phyloP scores from a whole-genome alignment of 2,329 filamentous ascomycete species.

The Colletotrichum sp. region DNA sequence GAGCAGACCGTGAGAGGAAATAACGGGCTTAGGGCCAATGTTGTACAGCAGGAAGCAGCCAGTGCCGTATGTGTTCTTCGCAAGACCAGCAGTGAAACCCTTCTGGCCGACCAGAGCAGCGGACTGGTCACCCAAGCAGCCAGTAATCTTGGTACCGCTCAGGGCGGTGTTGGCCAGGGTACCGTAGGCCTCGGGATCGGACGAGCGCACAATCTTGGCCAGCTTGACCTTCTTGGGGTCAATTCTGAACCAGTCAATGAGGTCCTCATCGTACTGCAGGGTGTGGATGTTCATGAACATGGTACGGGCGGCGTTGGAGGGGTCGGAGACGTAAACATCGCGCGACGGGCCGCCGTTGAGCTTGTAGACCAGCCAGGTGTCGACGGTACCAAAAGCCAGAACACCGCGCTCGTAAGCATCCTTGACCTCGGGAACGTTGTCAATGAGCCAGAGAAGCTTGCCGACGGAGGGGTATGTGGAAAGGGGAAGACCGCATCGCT shows the following conservation, averaged over 20 bases:
- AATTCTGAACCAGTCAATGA: conserved; percentile 78
- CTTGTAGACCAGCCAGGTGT: conserved; percentile 82
- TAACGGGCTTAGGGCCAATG: conserved; percentile 78
- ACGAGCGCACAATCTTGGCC: conserved; percentile 79
- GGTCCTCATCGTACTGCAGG: conserved; percentile 74
- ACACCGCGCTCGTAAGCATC: conserved; percentile 74
- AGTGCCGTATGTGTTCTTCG: conserved; percentile 88
- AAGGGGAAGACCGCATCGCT: conserved; percentile 76
- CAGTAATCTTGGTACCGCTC: conserved; percentile 73
- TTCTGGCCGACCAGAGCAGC: conserved; percentile 82
- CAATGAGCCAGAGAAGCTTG: conserved; percentile 79
- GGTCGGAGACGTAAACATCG: conserved; percentile 76
- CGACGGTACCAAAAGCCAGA: conserved; percentile 80
- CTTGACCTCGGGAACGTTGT: conserved; percentile 70
- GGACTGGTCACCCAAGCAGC: conserved; percentile 83
- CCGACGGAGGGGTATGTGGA: conserved; percentile 84
- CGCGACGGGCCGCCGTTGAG: conserved; percentile 73
- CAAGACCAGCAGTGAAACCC: conserved; percentile 75
- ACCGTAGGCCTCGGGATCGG: conserved; percentile 73
- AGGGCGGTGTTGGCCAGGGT: conserved; percentile 64
- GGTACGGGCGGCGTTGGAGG: conserved; percentile 82
- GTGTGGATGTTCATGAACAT: conserved; percentile 88
- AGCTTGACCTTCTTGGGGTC: conserved; percentile 73
- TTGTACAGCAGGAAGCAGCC: conserved; percentile 88
- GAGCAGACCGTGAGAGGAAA: conserved; percentile 78